Evolutionary conservation across 257 asterid species (phyloP), one percentile per base, ranked within the genome.

Genomic region (Eucommia ulmoides): DNA sequence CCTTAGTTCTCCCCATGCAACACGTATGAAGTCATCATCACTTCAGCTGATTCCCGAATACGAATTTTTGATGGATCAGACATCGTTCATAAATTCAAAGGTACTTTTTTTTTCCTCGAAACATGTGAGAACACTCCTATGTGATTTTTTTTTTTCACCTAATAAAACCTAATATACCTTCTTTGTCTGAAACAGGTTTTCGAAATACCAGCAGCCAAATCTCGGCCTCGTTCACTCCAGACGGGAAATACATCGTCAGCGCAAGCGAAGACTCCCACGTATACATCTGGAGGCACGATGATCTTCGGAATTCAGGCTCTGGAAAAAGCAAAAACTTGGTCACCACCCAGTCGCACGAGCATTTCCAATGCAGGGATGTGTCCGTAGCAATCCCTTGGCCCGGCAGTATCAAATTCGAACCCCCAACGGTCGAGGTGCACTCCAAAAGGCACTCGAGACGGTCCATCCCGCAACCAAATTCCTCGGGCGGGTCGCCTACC

Each of bases 191-290:
- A 44, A 38, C 81, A 91, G 98, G 96, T 20, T 81, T 83, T 11
- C 74, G 82, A 24, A 91, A 91, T 67, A 79, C 93, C 0, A 73
- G 75, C 69, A 86, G 93, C 73, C 98, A 89, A 60, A 89, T 83
- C 22, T 57, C 87, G n/a, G 96, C 99, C 44, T 71, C 83, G 1
- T 83, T 69, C 61, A 83, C 74, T 41, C 71, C 84, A 22, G 93
- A 83, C 0, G 95, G 96, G 7, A 81, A 52, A 52, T 83, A 86
- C 24, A 63, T 91, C 41, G 58, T 91, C 51, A 77, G 93, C 29
- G 93, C 99, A 19, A 91, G 99, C 38, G 96, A 91, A 57, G 99
- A 91, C 54, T 71, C 79, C 17, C 87, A 83, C 21, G 85, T 91
- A 23, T 83, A 73, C 49, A 72, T 91, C 38, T 91, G 98, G 98